Evolutionary conservation across 2,329 filamentous ascomycete species (phyloP), one percentile per base, ranked within the genome.

Genomic region (Truncatella angustata): DNA sequence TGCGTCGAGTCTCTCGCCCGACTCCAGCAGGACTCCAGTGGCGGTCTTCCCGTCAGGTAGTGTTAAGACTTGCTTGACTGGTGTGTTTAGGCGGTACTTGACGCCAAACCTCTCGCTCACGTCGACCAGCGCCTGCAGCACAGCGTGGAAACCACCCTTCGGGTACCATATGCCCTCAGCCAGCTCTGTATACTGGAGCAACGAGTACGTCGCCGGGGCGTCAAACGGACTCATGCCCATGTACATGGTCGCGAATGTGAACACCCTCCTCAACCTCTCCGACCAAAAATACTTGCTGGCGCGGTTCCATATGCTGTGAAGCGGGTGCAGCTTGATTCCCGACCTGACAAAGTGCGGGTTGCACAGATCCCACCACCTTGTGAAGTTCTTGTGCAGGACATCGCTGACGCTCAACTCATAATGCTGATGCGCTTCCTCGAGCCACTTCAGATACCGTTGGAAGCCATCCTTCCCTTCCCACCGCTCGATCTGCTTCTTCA

Each of bases 221-320:
- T 89, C 85, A 63, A 87, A 91, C 0, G 88, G 88, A 50, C 78
- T 85, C 87, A 91, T 91, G 0, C 88, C 88, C 84, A 91, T 87
- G 63, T 91, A 91, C 87, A 91, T 91, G 60, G 85, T 90, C 20
- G 82, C 86, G 67, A 91, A 91, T 0, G 87, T 90, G 58, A 91
- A 91, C 0, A 87, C 86, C 23, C 86, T 72, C 54, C 87, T 74
- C 60, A 91, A 63, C 52, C 86, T 73, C 63, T 90, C 87, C 0
- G 84, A 86, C 74, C 75, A 79, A 66, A 91, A 91, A 61, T 90
- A 90, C 55, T 77, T 78, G 23, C 79, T 74, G 3, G 86, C 83
- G 24, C 88, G 71, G 5, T 74, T 73, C 73, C 85, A 91, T 14
- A 90, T 87, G 59, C 79, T 86, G 65, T 90, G 84, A 56, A 90